Conservation (phyloP, 2,329 filamentous ascomycete species). For the Hymenoscyphus infarciens region DNA sequence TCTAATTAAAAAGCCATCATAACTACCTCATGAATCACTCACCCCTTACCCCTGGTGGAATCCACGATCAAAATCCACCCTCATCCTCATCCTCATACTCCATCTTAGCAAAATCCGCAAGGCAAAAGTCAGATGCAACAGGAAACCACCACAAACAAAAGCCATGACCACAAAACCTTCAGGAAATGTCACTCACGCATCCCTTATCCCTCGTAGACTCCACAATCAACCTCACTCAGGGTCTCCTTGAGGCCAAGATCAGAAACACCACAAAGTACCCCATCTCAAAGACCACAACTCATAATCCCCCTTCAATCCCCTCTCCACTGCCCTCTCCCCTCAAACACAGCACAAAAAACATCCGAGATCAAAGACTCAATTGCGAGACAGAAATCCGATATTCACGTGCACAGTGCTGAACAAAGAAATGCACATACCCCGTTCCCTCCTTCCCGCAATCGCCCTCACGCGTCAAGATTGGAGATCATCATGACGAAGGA, state of each 20-base stretch:
- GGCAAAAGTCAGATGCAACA: too few species aligned
- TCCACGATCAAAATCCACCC: not conserved
- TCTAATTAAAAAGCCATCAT: too few species aligned
- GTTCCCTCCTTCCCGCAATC: not conserved
- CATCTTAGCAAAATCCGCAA: too few species aligned
- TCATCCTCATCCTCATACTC: too few species aligned
- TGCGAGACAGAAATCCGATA: not conserved
- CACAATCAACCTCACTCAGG: not conserved
- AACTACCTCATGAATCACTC: too few species aligned
- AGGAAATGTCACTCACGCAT: not conserved
- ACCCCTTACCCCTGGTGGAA: not conserved
- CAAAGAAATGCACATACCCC: too few species aligned
- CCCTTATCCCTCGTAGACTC: not conserved
- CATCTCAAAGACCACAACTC: not conserved
- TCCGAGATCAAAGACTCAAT: not conserved
- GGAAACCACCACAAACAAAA: too few species aligned
- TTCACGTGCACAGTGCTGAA: not conserved
- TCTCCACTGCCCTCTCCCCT: not conserved
- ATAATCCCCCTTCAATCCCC: not conserved
- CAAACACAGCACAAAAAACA: not conserved
- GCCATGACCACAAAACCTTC: too few species aligned
- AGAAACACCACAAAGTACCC: not conserved
- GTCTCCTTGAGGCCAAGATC: not conserved
- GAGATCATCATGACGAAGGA: not conserved
- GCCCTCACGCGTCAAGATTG: not conserved